phyloP scores from a whole-genome alignment of 2,329 filamentous ascomycete genomes.

The Ophiostoma himal-ulmi region DNA sequence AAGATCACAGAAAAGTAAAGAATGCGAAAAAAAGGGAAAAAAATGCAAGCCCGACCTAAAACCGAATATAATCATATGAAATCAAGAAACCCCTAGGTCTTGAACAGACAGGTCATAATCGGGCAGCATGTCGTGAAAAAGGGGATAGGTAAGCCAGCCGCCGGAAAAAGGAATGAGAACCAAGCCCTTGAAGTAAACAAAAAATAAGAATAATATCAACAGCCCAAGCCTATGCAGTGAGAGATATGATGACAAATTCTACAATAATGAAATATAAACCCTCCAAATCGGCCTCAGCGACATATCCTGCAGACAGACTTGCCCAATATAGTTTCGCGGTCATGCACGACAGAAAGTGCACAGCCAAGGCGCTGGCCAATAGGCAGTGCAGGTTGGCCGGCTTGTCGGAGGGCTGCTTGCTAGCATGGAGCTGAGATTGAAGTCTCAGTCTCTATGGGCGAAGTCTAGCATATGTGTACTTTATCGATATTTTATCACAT shows the following conservation, averaged over 20 bases:
- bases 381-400: background rate
- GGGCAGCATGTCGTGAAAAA: background rate
- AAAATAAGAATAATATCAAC: background rate
- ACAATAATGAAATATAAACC: background rate
- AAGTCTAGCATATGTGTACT: background rate
- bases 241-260: background rate
- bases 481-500: no score
- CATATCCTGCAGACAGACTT: constrained; percentile 8
- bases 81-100: background rate
- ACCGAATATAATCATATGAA: background rate
- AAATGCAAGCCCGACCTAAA: background rate
- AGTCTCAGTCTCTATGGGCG: background rate
- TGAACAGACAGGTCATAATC: background rate
- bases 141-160: background rate
- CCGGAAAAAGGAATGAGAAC: background rate
- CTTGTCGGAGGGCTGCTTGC: constrained; percentile 15
- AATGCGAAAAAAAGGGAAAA: background rate
- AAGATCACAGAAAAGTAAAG: background rate
- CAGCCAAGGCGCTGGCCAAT: constrained; percentile 17
- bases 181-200: background rate
- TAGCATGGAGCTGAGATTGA: background rate
- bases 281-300: constrained; percentile 6
- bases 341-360: constrained; percentile 13
- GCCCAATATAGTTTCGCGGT: constrained; percentile 16
- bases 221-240: background rate